A percentile compares a stretch with the other conserved stretches of the same genome.
Conservation (phyloP, 495 filamentous ascomycete genomes). For the Glonium stellatum region DNA sequence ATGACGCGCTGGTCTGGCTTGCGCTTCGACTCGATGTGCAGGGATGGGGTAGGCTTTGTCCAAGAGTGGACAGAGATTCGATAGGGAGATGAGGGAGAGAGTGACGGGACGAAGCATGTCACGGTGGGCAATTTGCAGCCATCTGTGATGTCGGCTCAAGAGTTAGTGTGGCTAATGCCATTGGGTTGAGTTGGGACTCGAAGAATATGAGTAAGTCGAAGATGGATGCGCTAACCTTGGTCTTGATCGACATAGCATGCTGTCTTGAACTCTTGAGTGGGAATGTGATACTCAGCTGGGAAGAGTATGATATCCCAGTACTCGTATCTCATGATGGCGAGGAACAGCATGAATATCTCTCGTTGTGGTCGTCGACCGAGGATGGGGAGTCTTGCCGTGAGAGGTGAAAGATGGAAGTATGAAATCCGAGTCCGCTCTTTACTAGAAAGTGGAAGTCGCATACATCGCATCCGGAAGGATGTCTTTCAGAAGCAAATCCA, state of each 20-base stretch:
- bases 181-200: neutral
- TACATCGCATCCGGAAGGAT: no score
- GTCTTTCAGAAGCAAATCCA: no score
- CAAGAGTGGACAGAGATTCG: constrained; percentile 77
- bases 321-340: constrained; percentile 63
- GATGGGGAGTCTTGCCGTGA: neutral
- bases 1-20: constrained; percentile 38
- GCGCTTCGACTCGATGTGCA: constrained; percentile 19
- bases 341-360: neutral
- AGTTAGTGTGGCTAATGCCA: neutral
- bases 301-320: constrained; percentile 86
- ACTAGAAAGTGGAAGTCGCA: no score
- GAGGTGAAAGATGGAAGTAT: neutral
- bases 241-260: constrained; percentile 71
- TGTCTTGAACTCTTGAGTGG: constrained; percentile 81
- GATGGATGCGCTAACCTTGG: constrained; percentile 43
- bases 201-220: neutral
- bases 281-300: constrained; percentile 54
- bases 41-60: constrained; percentile 44
- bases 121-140: constrained; percentile 57
- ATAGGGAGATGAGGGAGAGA: constrained; percentile 55
- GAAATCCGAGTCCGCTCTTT: neutral
- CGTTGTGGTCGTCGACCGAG: neutral
- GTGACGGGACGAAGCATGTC: constrained; percentile 68
- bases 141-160: constrained; percentile 13